Evolutionary conservation across 306 rosid species (phyloP).

Genomic region (Alnus glutinosa): DNA sequence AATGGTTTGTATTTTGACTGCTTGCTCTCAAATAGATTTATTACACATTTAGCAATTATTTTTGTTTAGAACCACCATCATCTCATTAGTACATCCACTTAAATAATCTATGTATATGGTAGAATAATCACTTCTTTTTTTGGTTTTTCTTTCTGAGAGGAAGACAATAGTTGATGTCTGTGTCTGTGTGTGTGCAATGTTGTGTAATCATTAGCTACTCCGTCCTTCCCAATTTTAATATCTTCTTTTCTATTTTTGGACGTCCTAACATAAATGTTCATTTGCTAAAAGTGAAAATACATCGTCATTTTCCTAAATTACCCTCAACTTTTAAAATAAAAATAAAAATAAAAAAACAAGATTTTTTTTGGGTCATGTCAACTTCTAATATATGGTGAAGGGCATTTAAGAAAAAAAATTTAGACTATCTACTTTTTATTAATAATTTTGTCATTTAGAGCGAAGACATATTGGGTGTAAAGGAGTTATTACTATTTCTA

Average conservation of each 20-base stretch:
- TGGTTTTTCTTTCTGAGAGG: conserved; percentile 7
- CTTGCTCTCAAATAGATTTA: conserved; percentile 7
- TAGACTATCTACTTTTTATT: neutral
- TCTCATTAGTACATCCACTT: neutral
- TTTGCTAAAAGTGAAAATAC: neutral
- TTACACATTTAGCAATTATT: neutral
- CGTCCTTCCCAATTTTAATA: neutral
- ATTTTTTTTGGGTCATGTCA: neutral
- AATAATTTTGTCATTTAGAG: neutral
- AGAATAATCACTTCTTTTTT: neutral
- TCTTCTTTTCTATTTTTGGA: neutral
- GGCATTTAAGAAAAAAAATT: no score
- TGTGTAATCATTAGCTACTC: neutral
- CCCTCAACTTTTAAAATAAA: neutral
- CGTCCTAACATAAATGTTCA: neutral
- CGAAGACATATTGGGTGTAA: neutral
- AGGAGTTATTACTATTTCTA: neutral
- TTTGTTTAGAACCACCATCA: neutral
- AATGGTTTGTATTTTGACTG: conserved; percentile 52
- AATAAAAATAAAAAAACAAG: no score
- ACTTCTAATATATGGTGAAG: neutral
- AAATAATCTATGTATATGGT: neutral
- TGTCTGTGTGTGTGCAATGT: neutral
- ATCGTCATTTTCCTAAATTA: neutral
- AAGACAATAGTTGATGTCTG: neutral